These are phyloP conservation scores for Amylocystis lapponica DNA, from an alignment of 768 basidiomycete species.

Conservation along the genomic window DNA sequence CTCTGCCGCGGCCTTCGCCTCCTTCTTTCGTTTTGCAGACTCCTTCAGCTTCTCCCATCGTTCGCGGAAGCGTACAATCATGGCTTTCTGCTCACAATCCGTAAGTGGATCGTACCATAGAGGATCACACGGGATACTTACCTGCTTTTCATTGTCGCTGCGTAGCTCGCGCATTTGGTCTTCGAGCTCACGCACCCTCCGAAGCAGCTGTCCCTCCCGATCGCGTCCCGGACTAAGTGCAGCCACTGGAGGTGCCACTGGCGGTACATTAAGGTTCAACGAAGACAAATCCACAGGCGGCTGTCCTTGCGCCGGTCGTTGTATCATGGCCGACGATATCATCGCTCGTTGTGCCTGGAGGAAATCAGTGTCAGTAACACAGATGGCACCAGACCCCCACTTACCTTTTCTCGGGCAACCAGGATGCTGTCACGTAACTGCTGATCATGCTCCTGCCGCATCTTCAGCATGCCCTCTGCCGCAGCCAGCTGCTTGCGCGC, in stretches of 20 bases:
- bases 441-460: conserved; percentile 73
- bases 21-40: conserved; percentile 80
- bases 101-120: too few species aligned
- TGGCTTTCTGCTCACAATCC: conserved; percentile 52
- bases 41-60: conserved; percentile 90
- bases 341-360: conserved; percentile 73
- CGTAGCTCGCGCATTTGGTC: conserved; percentile 63
- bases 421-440: conserved; percentile 78
- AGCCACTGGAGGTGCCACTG: conserved; percentile 40
- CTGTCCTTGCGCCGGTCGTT: conserved; percentile 29
- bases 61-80: conserved; percentile 79
- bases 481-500: conserved; percentile 53
- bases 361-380: conserved; percentile 1
- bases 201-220: conserved; percentile 45
- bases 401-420: conserved; percentile 63
- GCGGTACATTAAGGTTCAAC: conserved; percentile 53
- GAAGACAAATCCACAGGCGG: conserved; percentile 45
- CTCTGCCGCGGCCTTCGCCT: conserved; percentile 55
- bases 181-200: conserved; percentile 67
- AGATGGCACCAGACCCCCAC: conserved; percentile 1
- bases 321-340: conserved; percentile 58
- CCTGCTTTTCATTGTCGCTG: conserved; percentile 80
- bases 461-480: conserved; percentile 57
- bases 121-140: conserved; percentile 35
- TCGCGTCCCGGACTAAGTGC: conserved; percentile 43